Conservation (phyloP, 805 yeast genomes). For the Candida manassasensis region DNA sequence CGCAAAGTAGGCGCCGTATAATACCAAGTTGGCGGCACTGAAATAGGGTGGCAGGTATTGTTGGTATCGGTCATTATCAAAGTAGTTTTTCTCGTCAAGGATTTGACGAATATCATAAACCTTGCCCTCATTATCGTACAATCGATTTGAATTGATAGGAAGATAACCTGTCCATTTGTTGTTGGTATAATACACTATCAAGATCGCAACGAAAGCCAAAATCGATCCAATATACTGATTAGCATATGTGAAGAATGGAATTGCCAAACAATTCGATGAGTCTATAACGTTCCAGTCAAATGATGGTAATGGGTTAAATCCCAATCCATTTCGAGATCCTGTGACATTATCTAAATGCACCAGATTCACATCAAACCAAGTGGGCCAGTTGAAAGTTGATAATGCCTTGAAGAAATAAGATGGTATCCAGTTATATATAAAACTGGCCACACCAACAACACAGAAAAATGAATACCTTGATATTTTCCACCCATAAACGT, state of each 20-base stretch:
- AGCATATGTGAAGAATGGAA: slow-evolving; percentile 40
- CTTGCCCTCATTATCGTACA: slow-evolving; percentile 50
- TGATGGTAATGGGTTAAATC: slow-evolving; percentile 38
- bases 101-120: slow-evolving; percentile 44
- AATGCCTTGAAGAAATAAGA: slow-evolving; percentile 35
- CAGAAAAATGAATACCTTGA: slow-evolving; percentile 38
- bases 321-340: slow-evolving; percentile 35
- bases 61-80: slow-evolving; percentile 45
- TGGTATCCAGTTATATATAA: slow-evolving; percentile 41
- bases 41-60: slow-evolving; percentile 64
- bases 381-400: slow-evolving; percentile 42
- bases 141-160: slow-evolving; percentile 48
- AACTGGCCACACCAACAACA: slow-evolving; percentile 28
- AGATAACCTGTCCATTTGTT: slow-evolving; percentile 46
- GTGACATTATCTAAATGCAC: slow-evolving; percentile 35
- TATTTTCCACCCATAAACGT: slow-evolving; percentile 35
- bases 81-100: slow-evolving; percentile 36
- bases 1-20: slow-evolving; percentile 55
- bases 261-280: slow-evolving; percentile 34
- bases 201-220: slow-evolving; percentile 28
- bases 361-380: slow-evolving; percentile 39
- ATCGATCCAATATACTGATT: slow-evolving; percentile 36
- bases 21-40: slow-evolving; percentile 55
- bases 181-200: slow-evolving; percentile 41
- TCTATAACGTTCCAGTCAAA: slow-evolving; percentile 42